phyloP scores from a whole-genome alignment of 2,329 filamentous ascomycete genomes.

The Cladophialophora immunda region DNA sequence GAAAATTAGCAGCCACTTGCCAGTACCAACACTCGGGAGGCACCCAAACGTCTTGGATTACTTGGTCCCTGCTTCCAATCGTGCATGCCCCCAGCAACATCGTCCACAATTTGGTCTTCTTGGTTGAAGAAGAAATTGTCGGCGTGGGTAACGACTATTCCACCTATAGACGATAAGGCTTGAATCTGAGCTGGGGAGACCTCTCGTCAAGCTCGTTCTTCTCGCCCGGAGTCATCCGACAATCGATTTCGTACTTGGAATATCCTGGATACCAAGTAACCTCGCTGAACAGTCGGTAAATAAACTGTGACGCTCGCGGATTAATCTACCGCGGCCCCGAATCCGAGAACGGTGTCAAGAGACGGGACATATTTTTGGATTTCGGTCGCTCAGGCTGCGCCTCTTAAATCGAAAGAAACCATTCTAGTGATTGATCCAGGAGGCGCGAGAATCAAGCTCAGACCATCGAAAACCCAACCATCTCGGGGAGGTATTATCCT shows the following conservation, averaged over 20 bases:
- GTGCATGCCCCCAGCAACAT: conserved; percentile 5
- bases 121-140: conserved; percentile 33
- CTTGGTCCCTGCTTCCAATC: conserved; percentile 6
- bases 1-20: not conserved
- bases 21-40: conserved; percentile 15
- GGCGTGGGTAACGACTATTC: conserved; percentile 4
- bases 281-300: not conserved
- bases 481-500: conserved; percentile 33
- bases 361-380: conserved; percentile 16
- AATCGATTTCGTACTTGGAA: conserved; percentile 7
- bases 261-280: not conserved
- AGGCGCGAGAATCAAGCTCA: conserved; percentile 5
- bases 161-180: conserved; percentile 14
- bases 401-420: not conserved
- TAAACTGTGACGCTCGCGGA: not conserved
- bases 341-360: conserved; percentile 14
- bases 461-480: conserved; percentile 11
- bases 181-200: not conserved
- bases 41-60: conserved; percentile 15
- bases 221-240: conserved; percentile 1
- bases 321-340: not conserved
- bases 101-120: conserved; percentile 30
- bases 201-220: not conserved
- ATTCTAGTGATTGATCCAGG: not conserved
- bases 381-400: conserved; percentile 7